Conservation (phyloP, 208 protist species). For the Trypanosoma cruzi region DNA sequence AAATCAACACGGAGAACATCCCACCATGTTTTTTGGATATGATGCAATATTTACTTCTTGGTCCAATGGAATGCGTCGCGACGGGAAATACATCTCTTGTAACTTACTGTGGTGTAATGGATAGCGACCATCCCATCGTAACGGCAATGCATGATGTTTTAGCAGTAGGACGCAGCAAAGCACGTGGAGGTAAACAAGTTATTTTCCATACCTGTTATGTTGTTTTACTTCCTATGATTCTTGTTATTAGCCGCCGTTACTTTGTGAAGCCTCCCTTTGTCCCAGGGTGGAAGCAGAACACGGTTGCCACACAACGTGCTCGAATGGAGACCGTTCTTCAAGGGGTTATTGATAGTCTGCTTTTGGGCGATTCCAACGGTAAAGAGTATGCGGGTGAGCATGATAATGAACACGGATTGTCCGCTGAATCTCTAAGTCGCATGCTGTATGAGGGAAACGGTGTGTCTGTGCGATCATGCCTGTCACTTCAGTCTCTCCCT, state of each 20-base stretch:
- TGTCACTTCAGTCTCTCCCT: slow-evolving; percentile 18
- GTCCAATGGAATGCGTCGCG: slow-evolving; percentile 24
- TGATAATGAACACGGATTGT: not conserved
- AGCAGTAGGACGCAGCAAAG: not conserved
- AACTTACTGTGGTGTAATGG: slow-evolving; percentile 23
- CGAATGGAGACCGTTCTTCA: slow-evolving; percentile 27
- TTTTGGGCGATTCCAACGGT: slow-evolving; percentile 1
- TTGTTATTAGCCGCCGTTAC: slow-evolving; percentile 21
- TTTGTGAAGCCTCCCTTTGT: slow-evolving; percentile 28
- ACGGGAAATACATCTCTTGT: slow-evolving; percentile 9
- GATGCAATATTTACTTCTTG: slow-evolving; percentile 25
- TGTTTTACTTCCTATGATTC: slow-evolving; percentile 24
- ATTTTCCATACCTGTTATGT: not conserved
- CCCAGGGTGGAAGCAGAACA: slow-evolving; percentile 14
- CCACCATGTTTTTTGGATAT: slow-evolving; percentile 20
- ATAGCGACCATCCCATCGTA: slow-evolving; percentile 19
- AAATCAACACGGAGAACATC: slow-evolving; percentile 2
- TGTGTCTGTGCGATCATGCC: slow-evolving; percentile 11
- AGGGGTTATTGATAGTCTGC: slow-evolving; percentile 16
- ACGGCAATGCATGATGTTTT: slow-evolving; percentile 7
- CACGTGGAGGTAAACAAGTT: slow-evolving; percentile 3
- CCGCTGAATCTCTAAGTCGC: slow-evolving; percentile 1
- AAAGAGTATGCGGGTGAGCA: not conserved
- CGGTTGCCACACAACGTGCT: slow-evolving; percentile 25
- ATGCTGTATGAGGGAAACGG: slow-evolving; percentile 25